These are phyloP conservation scores for Xerocomus brunneocitrinus DNA, from an alignment of 768 basidiomycete species.

Conservation along the genomic window DNA sequence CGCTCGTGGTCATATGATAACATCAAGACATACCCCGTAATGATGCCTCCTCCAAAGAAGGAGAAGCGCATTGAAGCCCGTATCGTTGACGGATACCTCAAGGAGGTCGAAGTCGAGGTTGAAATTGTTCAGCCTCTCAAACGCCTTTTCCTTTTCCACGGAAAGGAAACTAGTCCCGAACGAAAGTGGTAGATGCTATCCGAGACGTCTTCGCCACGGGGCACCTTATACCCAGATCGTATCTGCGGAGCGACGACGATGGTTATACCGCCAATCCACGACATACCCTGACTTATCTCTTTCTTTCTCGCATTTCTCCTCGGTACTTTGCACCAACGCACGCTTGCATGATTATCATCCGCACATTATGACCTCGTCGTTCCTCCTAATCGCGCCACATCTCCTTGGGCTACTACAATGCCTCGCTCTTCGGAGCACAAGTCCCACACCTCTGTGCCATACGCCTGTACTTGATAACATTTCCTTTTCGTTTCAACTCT, in stretches of 20 bases:
- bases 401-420: conserved; percentile 12
- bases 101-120: conserved; percentile 50
- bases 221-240: conserved; percentile 28
- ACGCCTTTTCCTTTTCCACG: conserved; percentile 66
- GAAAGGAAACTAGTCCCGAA: conserved; percentile 33
- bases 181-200: conserved; percentile 25
- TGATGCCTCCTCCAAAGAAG: conserved; percentile 47
- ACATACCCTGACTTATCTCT: conserved; percentile 35
- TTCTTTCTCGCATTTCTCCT: conserved; percentile 17
- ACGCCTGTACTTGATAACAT: conserved; percentile 32
- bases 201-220: conserved; percentile 9
- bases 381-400: conserved; percentile 30
- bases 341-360: conserved; percentile 24
- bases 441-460: conserved; percentile 28
- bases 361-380: conserved; percentile 30
- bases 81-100: conserved; percentile 46
- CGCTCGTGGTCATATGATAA: conserved; percentile 79
- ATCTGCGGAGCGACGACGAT: conserved; percentile 24
- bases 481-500: conserved; percentile 16
- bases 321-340: conserved; percentile 22
- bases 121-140: conserved; percentile 54
- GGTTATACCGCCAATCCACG: conserved; percentile 31
- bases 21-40: conserved; percentile 59
- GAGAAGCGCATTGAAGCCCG: conserved; percentile 47
- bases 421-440: no score